phyloP scores from a whole-genome alignment of 2,329 filamentous ascomycete species.

The Neopestalotiopsis sp. region DNA sequence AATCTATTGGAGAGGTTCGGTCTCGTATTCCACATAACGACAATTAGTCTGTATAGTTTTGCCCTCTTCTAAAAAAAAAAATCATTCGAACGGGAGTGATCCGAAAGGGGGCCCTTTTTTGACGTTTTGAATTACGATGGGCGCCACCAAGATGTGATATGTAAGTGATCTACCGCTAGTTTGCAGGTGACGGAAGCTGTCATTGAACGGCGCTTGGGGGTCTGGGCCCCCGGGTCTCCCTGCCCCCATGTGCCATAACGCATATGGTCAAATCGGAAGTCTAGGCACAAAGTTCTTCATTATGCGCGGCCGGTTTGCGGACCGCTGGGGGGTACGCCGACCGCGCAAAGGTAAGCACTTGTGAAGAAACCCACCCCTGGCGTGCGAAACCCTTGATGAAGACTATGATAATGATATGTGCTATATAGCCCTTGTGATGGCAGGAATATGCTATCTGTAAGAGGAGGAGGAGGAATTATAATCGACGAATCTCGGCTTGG shows the following conservation, averaged over 20 bases:
- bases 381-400: not conserved
- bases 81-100: not conserved
- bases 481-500: not conserved
- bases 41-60: not conserved
- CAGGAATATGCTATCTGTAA: not conserved
- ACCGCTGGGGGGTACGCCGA: slow-evolving; percentile 7
- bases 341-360: not conserved
- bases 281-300: not conserved
- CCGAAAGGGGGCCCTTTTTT: not conserved
- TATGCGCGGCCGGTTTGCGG: slow-evolving; percentile 5
- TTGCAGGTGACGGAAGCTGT: slow-evolving; percentile 9
- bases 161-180: slow-evolving; percentile 4
- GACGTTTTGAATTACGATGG: not conserved
- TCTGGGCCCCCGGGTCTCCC: not conserved
- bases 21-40: not conserved
- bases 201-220: not conserved
- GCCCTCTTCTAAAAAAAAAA: too few species aligned
- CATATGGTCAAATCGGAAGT: not conserved
- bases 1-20: not conserved
- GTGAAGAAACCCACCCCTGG: not conserved
- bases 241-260: not conserved
- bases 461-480: not conserved
- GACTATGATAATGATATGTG: slow-evolving; percentile 6
- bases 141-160: slow-evolving; percentile 6
- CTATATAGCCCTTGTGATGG: not conserved